phyloP scores from a whole-genome alignment of 768 basidiomycete species.

The Serendipita sp. region DNA sequence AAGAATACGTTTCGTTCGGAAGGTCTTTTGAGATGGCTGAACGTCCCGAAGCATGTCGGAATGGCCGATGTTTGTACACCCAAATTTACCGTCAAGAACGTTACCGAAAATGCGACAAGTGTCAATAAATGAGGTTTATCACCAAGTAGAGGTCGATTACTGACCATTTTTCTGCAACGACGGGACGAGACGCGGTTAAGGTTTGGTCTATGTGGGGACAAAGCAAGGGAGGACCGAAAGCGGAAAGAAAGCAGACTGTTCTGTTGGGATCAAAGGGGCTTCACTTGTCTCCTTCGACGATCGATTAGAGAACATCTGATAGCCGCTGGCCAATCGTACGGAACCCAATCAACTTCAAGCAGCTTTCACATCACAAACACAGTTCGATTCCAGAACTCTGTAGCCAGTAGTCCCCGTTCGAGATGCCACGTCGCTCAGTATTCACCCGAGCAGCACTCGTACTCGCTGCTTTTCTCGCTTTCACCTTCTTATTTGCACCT shows the following conservation, averaged over 20 bases:
- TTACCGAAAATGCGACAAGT: background rate
- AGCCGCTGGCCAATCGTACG: background rate
- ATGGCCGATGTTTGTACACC: no score
- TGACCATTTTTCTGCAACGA: slow-evolving; percentile 34
- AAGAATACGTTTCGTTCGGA: slow-evolving; percentile 91
- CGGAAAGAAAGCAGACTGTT: no score
- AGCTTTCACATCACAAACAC: background rate
- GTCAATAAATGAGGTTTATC: background rate
- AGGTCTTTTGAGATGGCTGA: slow-evolving; percentile 97
- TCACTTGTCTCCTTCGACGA: background rate
- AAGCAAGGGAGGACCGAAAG: background rate
- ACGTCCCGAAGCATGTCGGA: background rate
- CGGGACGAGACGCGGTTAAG: slow-evolving; percentile 12
- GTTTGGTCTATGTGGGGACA: background rate
- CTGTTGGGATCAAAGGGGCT: no score
- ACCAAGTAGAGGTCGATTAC: slow-evolving; percentile 11
- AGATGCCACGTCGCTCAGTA: background rate
- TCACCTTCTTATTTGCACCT: background rate
- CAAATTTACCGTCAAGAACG: background rate
- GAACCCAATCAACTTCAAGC: background rate
- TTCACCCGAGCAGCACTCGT: background rate
- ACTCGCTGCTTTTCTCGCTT: background rate
- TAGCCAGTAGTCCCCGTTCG: background rate
- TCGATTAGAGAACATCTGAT: background rate
- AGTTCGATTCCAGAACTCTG: background rate